phyloP scores from a whole-genome alignment of 495 filamentous ascomycete genomes.

The Penicillium coffeae region DNA sequence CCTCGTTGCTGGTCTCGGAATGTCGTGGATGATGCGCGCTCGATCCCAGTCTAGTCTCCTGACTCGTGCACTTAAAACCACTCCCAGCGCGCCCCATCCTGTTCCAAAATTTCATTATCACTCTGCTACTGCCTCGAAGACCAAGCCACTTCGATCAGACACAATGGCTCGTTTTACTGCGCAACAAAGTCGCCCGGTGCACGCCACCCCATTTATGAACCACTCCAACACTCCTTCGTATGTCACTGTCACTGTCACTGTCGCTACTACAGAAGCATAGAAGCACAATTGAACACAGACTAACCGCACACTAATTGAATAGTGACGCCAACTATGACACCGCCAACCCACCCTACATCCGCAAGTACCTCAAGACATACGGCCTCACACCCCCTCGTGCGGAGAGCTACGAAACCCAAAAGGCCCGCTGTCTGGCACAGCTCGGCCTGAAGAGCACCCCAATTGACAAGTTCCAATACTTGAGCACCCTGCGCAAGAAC shows the following conservation, averaged over 20 bases:
- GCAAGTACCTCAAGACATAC: slow-evolving; percentile 67
- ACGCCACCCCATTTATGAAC: slow-evolving; percentile 37
- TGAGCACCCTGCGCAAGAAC: slow-evolving; percentile 80
- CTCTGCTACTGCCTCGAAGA: slow-evolving; percentile 18
- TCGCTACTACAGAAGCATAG: neutral
- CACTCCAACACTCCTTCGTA: slow-evolving; percentile 34
- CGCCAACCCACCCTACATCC: slow-evolving; percentile 57
- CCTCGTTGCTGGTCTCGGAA: slow-evolving; percentile 30
- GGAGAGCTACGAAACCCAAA: slow-evolving; percentile 66
- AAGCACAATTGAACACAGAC: neutral
- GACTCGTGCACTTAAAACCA: slow-evolving; percentile 38
- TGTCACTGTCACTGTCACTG: slow-evolving; percentile 9
- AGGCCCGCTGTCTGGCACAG: slow-evolving; percentile 66
- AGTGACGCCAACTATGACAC: slow-evolving; percentile 56
- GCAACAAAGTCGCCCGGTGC: slow-evolving; percentile 40
- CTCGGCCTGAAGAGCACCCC: slow-evolving; percentile 71
- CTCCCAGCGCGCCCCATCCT: slow-evolving; percentile 21
- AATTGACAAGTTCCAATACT: slow-evolving; percentile 94
- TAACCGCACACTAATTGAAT: neutral
- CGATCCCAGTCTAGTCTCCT: slow-evolving; percentile 26
- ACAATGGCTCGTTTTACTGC: slow-evolving; percentile 43
- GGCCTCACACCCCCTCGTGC: slow-evolving; percentile 67
- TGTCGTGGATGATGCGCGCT: slow-evolving; percentile 33
- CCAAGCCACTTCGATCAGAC: slow-evolving; percentile 21
- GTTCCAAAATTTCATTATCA: slow-evolving; percentile 21